A percentile compares a stretch with the other conserved stretches of the same genome.
phyloP scores from a whole-genome alignment of 371 early-diverging fungal genomes.

The Mortierella sp. region DNA sequence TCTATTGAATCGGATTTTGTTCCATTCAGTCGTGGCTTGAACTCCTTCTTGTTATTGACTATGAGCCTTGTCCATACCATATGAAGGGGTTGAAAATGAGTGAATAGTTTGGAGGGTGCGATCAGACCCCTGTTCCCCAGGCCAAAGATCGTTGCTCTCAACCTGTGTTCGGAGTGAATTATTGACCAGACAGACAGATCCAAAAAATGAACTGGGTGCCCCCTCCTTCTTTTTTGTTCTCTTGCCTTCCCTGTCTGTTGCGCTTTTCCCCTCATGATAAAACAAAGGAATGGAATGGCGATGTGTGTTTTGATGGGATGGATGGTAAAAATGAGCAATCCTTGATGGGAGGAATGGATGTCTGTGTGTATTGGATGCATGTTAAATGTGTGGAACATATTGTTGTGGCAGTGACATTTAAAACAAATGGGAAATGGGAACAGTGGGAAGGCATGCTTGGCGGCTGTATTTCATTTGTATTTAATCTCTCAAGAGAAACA shows the following conservation, averaged over 20 bases:
- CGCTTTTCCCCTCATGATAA: no score
- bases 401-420: neutral
- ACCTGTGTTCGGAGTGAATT: neutral
- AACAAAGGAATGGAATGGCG: neutral
- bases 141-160: neutral
- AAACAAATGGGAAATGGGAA: neutral
- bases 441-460: neutral
- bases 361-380: no score
- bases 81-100: neutral
- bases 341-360: neutral
- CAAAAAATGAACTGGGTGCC: neutral
- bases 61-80: no score
- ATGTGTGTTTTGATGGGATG: no score
- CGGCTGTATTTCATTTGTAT: neutral
- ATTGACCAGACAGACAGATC: neutral
- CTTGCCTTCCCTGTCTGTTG: neutral
- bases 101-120: neutral
- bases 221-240: neutral
- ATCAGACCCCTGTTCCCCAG: conserved; percentile 10
- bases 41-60: neutral
- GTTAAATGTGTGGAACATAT: neutral
- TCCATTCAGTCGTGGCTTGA: no score
- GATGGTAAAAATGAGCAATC: conserved; percentile 3
- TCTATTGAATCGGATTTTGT: no score
- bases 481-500: neutral